phyloP scores from a whole-genome alignment of 495 filamentous ascomycete genomes.

The Penicillium herquei region DNA sequence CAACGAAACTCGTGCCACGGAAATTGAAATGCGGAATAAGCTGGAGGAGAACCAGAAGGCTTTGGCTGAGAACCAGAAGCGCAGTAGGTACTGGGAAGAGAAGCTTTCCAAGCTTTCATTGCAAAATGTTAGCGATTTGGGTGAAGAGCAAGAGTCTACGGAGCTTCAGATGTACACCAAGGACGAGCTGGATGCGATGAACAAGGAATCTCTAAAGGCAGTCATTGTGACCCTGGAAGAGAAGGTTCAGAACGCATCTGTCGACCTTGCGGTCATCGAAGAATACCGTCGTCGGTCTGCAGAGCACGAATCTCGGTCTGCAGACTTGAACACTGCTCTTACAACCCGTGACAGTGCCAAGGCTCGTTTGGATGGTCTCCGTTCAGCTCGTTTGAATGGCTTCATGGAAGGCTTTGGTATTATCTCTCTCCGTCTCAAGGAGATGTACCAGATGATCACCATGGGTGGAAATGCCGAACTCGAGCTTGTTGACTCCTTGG shows the following conservation, averaged over 20 bases:
- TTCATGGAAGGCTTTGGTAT: constrained; percentile 98
- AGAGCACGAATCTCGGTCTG: constrained; percentile 78
- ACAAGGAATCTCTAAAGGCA: constrained; percentile 79
- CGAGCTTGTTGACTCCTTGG: constrained; percentile 90
- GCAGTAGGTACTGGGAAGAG: constrained; percentile 79
- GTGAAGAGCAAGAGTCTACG: constrained; percentile 49
- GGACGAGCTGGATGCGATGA: constrained; percentile 91
- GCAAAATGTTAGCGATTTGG: constrained; percentile 74
- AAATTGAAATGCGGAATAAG: constrained; percentile 98
- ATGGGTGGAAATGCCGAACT: constrained; percentile 99
- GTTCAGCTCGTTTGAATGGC: constrained; percentile 83
- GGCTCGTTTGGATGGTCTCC: constrained; percentile 84
- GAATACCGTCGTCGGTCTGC: constrained; percentile 91
- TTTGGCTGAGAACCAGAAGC: constrained; percentile 81
- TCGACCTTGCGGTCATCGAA: constrained; percentile 86
- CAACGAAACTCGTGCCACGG: constrained; percentile 83
- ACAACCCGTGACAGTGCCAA: constrained; percentile 79
- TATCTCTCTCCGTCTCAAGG: constrained; percentile 94
- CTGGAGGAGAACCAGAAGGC: constrained; percentile 92
- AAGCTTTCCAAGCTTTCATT: constrained; percentile 76
- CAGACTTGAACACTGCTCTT: constrained; percentile 75
- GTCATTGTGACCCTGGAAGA: constrained; percentile 90
- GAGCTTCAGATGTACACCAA: constrained; percentile 78
- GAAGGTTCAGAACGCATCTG: constrained; percentile 82
- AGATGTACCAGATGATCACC: constrained; percentile 99